A percentile compares a stretch with the other conserved stretches of the same genome.
Evolutionary conservation across 306 rosid genomes (phyloP).

Genomic region (Gynostemma pentaphyllum): DNA sequence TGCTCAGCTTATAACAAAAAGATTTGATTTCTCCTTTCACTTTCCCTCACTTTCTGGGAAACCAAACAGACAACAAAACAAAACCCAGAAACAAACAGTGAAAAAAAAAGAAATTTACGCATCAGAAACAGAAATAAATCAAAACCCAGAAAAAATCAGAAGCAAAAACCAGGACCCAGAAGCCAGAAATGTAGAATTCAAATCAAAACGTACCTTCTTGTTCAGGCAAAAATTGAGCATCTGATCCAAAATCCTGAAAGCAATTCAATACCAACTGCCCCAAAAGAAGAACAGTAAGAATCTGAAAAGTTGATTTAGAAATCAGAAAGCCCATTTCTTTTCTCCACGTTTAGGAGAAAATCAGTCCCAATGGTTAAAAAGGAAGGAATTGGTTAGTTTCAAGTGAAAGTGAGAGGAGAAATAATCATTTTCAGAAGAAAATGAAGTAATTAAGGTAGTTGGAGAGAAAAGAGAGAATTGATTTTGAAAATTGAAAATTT

Average conservation of each 20-base stretch:
- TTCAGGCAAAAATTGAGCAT: conserved; percentile 22
- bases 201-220: conserved; percentile 15
- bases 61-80: background rate
- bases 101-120: background rate
- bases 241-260: conserved; percentile 2
- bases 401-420: background rate
- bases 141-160: background rate
- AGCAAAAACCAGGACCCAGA: background rate
- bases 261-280: background rate
- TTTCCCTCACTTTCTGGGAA: background rate
- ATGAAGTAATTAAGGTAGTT: background rate
- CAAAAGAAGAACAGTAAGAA: background rate
- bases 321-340: background rate
- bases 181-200: background rate
- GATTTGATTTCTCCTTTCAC: background rate
- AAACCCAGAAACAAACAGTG: background rate
- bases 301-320: background rate
- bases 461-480: background rate
- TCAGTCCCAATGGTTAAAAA: background rate
- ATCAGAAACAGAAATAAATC: background rate
- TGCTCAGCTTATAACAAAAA: background rate
- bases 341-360: background rate
- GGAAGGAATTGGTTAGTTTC: background rate
- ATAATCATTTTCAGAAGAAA: background rate
- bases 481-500: background rate